A percentile compares a stretch with the other conserved stretches of the same genome.
Conservation (phyloP, 345 rosid species). For the Punica granatum region DNA sequence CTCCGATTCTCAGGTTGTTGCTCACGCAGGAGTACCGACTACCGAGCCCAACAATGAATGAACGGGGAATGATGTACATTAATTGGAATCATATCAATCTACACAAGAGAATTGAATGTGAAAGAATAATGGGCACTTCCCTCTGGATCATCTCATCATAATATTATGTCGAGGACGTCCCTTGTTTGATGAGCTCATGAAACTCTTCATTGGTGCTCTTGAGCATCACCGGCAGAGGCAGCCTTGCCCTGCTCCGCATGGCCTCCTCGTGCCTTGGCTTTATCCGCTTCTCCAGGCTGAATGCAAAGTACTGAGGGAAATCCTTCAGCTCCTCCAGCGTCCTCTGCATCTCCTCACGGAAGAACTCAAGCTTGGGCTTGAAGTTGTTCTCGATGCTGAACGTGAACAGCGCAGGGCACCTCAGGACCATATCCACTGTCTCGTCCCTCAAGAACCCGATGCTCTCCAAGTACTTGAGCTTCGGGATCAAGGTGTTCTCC, state of each 20-base stretch:
- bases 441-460: slow-evolving; percentile 52
- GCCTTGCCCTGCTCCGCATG: slow-evolving; percentile 25
- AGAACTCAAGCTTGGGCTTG: slow-evolving; percentile 71
- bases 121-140: not conserved
- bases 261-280: slow-evolving; percentile 55
- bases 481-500: slow-evolving; percentile 76
- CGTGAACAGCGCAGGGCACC: slow-evolving; percentile 80
- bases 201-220: slow-evolving; percentile 72
- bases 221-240: slow-evolving; percentile 58
- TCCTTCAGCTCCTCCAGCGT: slow-evolving; percentile 49
- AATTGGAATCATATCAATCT: not conserved
- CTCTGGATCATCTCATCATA: not conserved
- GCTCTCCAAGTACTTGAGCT: slow-evolving; percentile 59
- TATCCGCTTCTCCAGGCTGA: slow-evolving; percentile 88
- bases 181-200: slow-evolving; percentile 22
- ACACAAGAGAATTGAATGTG: not conserved
- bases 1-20: too few species aligned
- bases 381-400: slow-evolving; percentile 77
- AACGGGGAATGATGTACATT: not conserved
- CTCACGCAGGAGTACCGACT: too few species aligned
- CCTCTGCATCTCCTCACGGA: slow-evolving; percentile 44
- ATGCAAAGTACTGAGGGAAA: slow-evolving; percentile 86
- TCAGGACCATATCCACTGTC: slow-evolving; percentile 50
- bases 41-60: too few species aligned
- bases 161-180: not conserved